These are phyloP conservation scores for Cystobasidium slooffiae DNA, from an alignment of 1,284 basidiomycete genomes.

Conservation along the genomic window DNA sequence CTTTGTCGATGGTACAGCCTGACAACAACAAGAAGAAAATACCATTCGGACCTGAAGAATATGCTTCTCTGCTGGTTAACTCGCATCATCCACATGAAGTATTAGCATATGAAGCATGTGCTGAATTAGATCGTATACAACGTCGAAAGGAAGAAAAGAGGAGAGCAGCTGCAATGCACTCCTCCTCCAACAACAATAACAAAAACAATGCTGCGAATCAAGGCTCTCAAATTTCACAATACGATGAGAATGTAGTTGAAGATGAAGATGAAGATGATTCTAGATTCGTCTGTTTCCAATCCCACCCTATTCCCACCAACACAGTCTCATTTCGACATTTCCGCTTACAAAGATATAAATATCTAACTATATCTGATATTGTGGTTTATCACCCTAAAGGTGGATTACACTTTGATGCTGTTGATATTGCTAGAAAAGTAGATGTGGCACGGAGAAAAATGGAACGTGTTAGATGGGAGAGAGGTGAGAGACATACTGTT, in stretches of 20 bases:
- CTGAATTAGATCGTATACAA: too few relatives aligned
- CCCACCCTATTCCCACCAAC: slow-evolving; percentile 19
- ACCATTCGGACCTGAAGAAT: slow-evolving; percentile 18
- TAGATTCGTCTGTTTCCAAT: slow-evolving; percentile 23
- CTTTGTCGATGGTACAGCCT: neutral
- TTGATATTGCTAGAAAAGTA: slow-evolving; percentile 64
- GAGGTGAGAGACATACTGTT: slow-evolving; percentile 60
- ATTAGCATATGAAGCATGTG: neutral
- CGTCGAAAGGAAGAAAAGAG: too few relatives aligned
- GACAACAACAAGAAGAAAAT: neutral
- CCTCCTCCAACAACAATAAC: neutral
- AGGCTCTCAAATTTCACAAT: neutral
- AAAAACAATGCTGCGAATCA: neutral
- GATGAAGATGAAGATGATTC: slow-evolving; percentile 43
- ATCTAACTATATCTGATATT: slow-evolving; percentile 84
- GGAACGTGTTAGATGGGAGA: slow-evolving; percentile 59
- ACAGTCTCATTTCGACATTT: slow-evolving; percentile 53
- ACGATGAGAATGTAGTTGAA: neutral
- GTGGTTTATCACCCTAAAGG: slow-evolving; percentile 78
- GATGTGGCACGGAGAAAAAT: slow-evolving; percentile 63
- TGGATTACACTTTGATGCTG: slow-evolving; percentile 57
- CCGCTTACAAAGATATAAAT: slow-evolving; percentile 66
- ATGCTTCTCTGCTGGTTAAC: slow-evolving; percentile 12
- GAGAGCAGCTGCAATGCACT: neutral
- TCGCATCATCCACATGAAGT: slow-evolving; percentile 15